phyloP scores from a whole-genome alignment of 371 early-diverging fungal genomes.

The Dinochytrium kinnereticum region DNA sequence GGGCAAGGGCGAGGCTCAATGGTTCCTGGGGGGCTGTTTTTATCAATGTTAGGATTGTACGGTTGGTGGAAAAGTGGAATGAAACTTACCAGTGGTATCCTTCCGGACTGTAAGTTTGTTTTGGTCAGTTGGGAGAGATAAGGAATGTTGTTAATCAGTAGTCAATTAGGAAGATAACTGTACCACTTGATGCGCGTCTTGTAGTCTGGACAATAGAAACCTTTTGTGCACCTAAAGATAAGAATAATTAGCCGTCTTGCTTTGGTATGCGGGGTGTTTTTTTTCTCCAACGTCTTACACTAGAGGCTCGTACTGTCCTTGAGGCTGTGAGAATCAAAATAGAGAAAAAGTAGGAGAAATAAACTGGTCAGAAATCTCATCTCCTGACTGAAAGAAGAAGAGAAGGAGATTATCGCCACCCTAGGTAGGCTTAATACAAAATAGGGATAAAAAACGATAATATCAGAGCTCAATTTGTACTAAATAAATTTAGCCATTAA shows the following conservation, averaged over 20 bases:
- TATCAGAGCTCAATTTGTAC: too few species aligned
- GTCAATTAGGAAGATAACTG: too few species aligned
- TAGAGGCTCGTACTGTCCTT: slow-evolving; percentile 34
- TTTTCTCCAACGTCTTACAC: too few species aligned
- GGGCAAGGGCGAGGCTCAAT: slow-evolving; percentile 26
- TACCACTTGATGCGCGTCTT: not conserved
- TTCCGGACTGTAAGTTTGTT: not conserved
- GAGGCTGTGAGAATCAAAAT: slow-evolving; percentile 20
- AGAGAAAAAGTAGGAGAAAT: not conserved
- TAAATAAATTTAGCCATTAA: not conserved
- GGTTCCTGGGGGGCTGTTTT: slow-evolving; percentile 30
- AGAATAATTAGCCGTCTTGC: not conserved
- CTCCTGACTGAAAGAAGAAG: too few species aligned
- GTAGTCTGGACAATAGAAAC: slow-evolving; percentile 27
- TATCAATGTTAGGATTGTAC: too few species aligned
- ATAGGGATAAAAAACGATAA: too few species aligned
- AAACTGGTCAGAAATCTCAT: not conserved
- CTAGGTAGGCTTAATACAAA: too few species aligned
- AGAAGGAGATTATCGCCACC: too few species aligned
- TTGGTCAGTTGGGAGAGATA: too few species aligned
- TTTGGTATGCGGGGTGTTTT: too few species aligned
- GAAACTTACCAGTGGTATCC: not conserved
- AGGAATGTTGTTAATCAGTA: too few species aligned
- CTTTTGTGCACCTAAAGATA: slow-evolving; percentile 4
- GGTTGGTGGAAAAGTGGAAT: too few species aligned